These are phyloP conservation scores for Pedinophyceae sp. DNA, from an alignment of 139 green algal species.

Conservation along the genomic window DNA sequence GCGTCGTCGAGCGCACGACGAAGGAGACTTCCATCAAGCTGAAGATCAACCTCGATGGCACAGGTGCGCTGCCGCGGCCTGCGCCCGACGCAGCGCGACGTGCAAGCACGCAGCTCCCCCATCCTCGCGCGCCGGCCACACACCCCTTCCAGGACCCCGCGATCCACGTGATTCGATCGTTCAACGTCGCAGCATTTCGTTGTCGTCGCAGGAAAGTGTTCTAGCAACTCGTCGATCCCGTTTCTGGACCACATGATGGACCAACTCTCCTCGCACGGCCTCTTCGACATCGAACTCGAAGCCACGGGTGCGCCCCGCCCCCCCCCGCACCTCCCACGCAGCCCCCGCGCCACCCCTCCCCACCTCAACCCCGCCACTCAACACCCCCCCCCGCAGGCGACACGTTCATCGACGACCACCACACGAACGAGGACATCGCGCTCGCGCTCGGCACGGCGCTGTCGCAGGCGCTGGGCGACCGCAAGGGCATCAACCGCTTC, in stretches of 20 bases:
- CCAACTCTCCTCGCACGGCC: conserved; percentile 74
- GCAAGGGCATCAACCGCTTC: conserved; percentile 90
- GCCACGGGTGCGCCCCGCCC: too few relatives aligned
- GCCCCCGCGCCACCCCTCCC: too few relatives aligned
- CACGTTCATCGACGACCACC: conserved; percentile 97
- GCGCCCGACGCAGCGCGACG: neutral
- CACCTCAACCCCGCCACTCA: too few relatives aligned
- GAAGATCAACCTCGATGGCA: conserved; percentile 82
- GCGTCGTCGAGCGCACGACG: conserved; percentile 46
- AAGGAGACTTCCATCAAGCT: conserved; percentile 88
- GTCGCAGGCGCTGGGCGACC: conserved; percentile 68
- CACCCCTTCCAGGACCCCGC: neutral
- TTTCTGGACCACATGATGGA: conserved; percentile 99
- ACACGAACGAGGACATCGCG: conserved; percentile 93
- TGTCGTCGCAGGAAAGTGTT: neutral
- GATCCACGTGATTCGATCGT: neutral
- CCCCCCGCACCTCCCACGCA: too few relatives aligned
- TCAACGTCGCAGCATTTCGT: neutral
- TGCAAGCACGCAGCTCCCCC: neutral
- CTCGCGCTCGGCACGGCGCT: conserved; percentile 38
- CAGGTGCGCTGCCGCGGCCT: conserved; percentile 59
- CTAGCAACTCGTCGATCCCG: conserved; percentile 58
- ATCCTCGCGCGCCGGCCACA: neutral
- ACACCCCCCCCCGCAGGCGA: too few relatives aligned
- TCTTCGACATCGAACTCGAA: too few relatives aligned